phyloP scores from a whole-genome alignment of 2,329 filamentous ascomycete genomes.

The Aspergillus sergii region DNA sequence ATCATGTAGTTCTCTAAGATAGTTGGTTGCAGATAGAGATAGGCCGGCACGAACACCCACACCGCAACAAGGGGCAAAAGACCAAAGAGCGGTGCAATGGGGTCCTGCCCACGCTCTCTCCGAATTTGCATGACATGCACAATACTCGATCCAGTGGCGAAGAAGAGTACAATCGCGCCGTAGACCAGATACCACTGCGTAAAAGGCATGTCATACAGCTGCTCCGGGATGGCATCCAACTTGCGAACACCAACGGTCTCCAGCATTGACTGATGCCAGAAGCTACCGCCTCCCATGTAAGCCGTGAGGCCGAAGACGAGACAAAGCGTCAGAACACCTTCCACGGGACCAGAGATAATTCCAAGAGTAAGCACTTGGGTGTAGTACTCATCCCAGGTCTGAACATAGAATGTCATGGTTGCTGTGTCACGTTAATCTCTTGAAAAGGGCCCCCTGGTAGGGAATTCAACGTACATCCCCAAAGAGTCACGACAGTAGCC shows the following conservation, averaged over 20 bases:
- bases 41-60: constrained; percentile 76
- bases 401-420: constrained; percentile 94
- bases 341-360: constrained; percentile 89
- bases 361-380: constrained; percentile 94
- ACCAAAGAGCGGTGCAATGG: constrained; percentile 70
- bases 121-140: constrained; percentile 83
- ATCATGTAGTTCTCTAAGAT: constrained; percentile 83
- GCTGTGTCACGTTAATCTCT: constrained; percentile 50
- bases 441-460: background rate
- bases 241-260: constrained; percentile 69
- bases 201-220: constrained; percentile 78
- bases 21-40: constrained; percentile 80
- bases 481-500: constrained; percentile 81
- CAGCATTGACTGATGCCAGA: constrained; percentile 88
- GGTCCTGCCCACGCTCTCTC: constrained; percentile 70
- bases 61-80: constrained; percentile 77
- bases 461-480: constrained; percentile 66
- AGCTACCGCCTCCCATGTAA: constrained; percentile 81
- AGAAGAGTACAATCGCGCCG: constrained; percentile 75
- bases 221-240: constrained; percentile 65
- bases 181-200: constrained; percentile 93
- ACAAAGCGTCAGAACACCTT: constrained; percentile 85
- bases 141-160: constrained; percentile 75
- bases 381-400: constrained; percentile 99
- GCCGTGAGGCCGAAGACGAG: constrained; percentile 82